phyloP scores from a whole-genome alignment of 345 rosid species.

The Citrus sp. region DNA sequence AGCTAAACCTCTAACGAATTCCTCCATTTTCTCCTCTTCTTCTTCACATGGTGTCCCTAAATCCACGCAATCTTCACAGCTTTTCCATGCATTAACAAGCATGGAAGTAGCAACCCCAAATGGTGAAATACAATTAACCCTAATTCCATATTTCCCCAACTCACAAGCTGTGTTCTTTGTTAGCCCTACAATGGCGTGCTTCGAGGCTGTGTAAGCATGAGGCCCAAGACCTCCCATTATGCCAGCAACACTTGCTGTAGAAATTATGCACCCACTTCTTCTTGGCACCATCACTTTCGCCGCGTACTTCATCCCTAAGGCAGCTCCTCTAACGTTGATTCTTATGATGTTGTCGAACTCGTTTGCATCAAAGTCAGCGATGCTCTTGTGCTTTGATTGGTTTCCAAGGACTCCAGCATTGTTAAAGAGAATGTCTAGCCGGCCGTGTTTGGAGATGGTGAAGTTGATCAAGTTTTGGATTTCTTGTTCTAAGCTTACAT shows the following conservation, averaged over 20 bases:
- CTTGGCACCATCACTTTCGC: constrained; percentile 64
- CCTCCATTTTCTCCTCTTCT: constrained; percentile 67
- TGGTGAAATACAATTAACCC: constrained; percentile 81
- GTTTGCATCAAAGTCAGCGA: constrained; percentile 50
- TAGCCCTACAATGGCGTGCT: constrained; percentile 75
- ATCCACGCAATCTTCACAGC: constrained; percentile 22
- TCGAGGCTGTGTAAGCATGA: constrained; percentile 69
- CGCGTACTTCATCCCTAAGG: constrained; percentile 73
- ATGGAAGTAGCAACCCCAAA: constrained; percentile 82
- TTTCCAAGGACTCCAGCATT: constrained; percentile 78
- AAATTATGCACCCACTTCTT: constrained; percentile 61
- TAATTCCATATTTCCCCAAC: constrained; percentile 64
- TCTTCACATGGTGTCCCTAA: constrained; percentile 28
- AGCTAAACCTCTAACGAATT: constrained; percentile 55
- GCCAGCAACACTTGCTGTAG: constrained; percentile 74
- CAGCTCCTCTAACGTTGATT: constrained; percentile 63
- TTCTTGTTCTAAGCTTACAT: constrained; percentile 61
- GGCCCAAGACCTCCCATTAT: constrained; percentile 87
- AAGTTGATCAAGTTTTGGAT: constrained; percentile 45
- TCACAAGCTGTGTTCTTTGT: constrained; percentile 81
- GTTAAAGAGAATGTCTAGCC: constrained; percentile 66
- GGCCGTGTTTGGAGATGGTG: constrained; percentile 46
- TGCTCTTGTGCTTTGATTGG: constrained; percentile 65
- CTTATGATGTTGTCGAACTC: constrained; percentile 70
- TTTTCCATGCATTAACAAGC: constrained; percentile 66